Evolutionary conservation across 1,139 yeast species (phyloP).

Genomic region (Hyphopichia pseudoburtonii): DNA sequence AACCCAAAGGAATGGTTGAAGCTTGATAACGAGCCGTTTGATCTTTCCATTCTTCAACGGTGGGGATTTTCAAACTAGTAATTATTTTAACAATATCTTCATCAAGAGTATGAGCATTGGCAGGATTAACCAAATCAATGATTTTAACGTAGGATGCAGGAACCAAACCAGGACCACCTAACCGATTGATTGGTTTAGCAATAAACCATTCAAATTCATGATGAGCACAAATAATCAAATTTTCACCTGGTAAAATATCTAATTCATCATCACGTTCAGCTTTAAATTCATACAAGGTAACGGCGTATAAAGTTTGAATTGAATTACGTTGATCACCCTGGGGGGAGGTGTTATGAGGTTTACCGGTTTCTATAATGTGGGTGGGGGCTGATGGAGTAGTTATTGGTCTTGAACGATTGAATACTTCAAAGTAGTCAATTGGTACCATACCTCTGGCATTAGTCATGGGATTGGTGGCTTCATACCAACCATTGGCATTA

Average conservation of each 20-base stretch:
- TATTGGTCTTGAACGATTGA: slow-evolving; percentile 55
- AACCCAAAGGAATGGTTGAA: slow-evolving; percentile 77
- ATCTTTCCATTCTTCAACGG: slow-evolving; percentile 94
- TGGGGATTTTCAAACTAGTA: slow-evolving; percentile 69
- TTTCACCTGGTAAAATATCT: slow-evolving; percentile 81
- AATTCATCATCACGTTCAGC: slow-evolving; percentile 92
- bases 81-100: slow-evolving; percentile 43
- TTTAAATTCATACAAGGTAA: slow-evolving; percentile 70
- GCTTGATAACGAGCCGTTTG: slow-evolving; percentile 93
- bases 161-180: slow-evolving; percentile 96
- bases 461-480: slow-evolving; percentile 85
- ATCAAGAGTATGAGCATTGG: slow-evolving; percentile 26
- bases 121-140: slow-evolving; percentile 62
- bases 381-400: slow-evolving; percentile 8
- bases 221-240: slow-evolving; percentile 90
- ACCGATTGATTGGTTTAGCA: slow-evolving; percentile 90
- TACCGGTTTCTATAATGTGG: slow-evolving; percentile 4
- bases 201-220: slow-evolving; percentile 97
- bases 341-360: slow-evolving; percentile 4
- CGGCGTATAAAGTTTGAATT: slow-evolving; percentile 45
- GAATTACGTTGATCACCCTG: slow-evolving; percentile 11
- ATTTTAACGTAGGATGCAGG: slow-evolving; percentile 90
- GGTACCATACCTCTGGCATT: slow-evolving; percentile 86
- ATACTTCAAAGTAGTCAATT: slow-evolving; percentile 74
- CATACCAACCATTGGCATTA: slow-evolving; percentile 66